A percentile compares a stretch with the other conserved stretches of the same genome.
These are phyloP conservation scores for Sporothrix mexicana DNA, from an alignment of 2,329 filamentous ascomycete genomes.

Conservation along the genomic window DNA sequence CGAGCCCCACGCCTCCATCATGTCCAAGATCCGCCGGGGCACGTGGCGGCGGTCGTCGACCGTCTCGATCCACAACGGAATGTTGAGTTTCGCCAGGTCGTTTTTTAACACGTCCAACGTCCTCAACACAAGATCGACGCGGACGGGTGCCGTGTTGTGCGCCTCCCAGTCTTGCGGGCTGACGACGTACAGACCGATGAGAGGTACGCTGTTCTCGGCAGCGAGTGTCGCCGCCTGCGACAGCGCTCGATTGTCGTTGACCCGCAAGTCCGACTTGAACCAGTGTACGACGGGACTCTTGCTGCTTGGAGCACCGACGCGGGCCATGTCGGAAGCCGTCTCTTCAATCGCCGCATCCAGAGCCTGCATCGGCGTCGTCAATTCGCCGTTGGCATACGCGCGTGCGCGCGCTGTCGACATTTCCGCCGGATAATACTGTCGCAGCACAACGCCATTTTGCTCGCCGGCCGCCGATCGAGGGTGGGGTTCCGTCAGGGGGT, in stretches of 20 bases:
- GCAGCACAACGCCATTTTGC: conserved; percentile 67
- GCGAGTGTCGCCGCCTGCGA: conserved; percentile 66
- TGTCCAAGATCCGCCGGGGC: conserved; percentile 64
- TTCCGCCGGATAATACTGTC: conserved; percentile 81
- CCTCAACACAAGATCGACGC: conserved; percentile 82
- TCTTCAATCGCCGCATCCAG: conserved; percentile 66
- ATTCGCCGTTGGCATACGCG: conserved; percentile 72
- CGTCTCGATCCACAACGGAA: conserved; percentile 78
- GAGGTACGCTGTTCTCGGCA: conserved; percentile 55
- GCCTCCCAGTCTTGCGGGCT: conserved; percentile 86
- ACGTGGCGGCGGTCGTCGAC: conserved; percentile 67
- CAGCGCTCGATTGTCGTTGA: conserved; percentile 74
- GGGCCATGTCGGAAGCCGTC: conserved; percentile 60
- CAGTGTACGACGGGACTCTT: conserved; percentile 74
- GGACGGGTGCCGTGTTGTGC: conserved; percentile 72
- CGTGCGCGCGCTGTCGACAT: conserved; percentile 81
- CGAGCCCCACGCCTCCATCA: conserved; percentile 74
- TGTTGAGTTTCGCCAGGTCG: conserved; percentile 72
- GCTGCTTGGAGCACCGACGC: conserved; percentile 58
- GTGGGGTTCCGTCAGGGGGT: conserved; percentile 52
- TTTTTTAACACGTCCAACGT: conserved; percentile 68
- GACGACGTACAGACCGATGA: conserved; percentile 78
- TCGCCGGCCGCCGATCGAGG: conserved; percentile 55
- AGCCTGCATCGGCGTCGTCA: conserved; percentile 75
- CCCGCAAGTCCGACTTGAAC: conserved; percentile 85